Base-by-base conservation (phyloP, 129 eudicot species). In the Arctium lappa region DNA sequence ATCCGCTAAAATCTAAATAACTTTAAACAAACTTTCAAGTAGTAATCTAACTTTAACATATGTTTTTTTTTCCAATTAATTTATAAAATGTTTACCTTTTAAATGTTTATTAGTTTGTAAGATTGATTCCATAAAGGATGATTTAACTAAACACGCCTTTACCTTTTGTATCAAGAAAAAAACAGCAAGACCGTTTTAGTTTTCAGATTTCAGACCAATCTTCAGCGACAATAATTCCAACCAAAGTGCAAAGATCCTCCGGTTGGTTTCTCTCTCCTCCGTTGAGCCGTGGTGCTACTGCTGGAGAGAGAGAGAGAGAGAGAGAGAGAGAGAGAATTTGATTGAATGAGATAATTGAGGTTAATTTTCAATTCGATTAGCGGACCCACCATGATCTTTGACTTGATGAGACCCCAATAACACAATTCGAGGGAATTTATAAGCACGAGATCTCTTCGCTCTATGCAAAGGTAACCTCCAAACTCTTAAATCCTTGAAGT, bases 301-400 rank as follows among this genome's bases (percentile, higher is more conserved):
- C 73, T 77, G 78, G 82, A 70, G 86, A 77, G 62, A 76, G 16
- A 39, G 82, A 70, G 86, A 77, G 62, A 76, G 16, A 39, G 12
- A n/a, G 4, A 37, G 27, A 77, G 62, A 76, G 16, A 39, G 12
- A 40, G 10, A n/a, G 4, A 37, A 11, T 44, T 46, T 46, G 27
- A 53, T 4, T 44, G 15, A 22, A 69, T 69, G 44, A 8, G 29
- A 83, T 76, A 69, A 75, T 65, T 36, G 42, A 76, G 72, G 38
- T 48, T 33, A 46, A 36, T 76, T 34, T 16, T 50, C 18, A 73
- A 60, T 72, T 56, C 62, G 73, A 72, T 36, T 15, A 53, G n/a
- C 15, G 86, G 86, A 38, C 86, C 86, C 86, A 76, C 85, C 78
- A 83, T 77, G 82, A 83, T 77, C 82, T 83, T 56, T 78, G 72